Evolutionary conservation across 192 early-diverging fungal species (phyloP).

Genomic region (Pilaira anomala): DNA sequence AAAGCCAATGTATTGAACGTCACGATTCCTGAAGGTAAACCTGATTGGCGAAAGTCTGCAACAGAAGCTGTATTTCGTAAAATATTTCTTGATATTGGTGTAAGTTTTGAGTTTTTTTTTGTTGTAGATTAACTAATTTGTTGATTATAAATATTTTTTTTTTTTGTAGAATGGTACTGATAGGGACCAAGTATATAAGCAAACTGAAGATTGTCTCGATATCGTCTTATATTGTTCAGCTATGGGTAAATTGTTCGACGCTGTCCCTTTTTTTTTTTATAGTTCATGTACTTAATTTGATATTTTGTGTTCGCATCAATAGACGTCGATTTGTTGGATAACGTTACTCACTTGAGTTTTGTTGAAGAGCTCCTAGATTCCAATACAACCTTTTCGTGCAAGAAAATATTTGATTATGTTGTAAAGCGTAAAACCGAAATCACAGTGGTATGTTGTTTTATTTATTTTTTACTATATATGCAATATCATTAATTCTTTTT

Average conservation of each 20-base stretch:
- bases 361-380: constrained; percentile 71
- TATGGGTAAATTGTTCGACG: constrained; percentile 6
- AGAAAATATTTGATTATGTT: constrained; percentile 61
- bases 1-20: constrained; percentile 13
- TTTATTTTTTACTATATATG: no score
- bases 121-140: no score
- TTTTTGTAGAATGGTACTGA: neutral
- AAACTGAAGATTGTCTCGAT: constrained; percentile 14
- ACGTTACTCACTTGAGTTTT: constrained; percentile 48
- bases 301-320: neutral
- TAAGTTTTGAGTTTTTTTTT: neutral
- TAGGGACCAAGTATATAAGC: neutral
- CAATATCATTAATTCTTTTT: no score
- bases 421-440: constrained; percentile 52
- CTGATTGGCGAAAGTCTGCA: constrained; percentile 34
- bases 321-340: constrained; percentile 38
- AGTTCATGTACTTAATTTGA: neutral
- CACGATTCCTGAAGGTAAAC: constrained; percentile 17
- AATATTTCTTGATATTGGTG: constrained; percentile 22
- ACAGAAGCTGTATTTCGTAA: constrained; percentile 28
- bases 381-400: constrained; percentile 53
- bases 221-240: constrained; percentile 18
- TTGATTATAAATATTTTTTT: no score
- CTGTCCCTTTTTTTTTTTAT: neutral
- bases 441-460: constrained; percentile 44